Conservation (phyloP, 176 grass and related monocot genomes). For the Rhynchospora tenuis region DNA sequence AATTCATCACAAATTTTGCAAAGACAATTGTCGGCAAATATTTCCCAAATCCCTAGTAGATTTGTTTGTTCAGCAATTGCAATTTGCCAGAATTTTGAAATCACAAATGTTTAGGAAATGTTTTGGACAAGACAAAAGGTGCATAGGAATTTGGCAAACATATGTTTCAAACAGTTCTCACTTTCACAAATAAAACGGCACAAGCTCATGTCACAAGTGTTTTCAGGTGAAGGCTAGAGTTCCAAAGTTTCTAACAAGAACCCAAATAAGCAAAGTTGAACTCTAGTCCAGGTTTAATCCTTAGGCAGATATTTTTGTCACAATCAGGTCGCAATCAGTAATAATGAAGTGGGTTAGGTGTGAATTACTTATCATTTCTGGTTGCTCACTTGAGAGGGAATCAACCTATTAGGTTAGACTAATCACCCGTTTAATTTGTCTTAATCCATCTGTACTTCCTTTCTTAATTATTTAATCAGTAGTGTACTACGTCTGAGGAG, state of each 20-base stretch:
- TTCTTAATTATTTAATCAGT: background rate
- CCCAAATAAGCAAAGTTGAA: background rate
- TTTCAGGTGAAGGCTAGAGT: background rate
- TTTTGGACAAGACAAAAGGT: background rate
- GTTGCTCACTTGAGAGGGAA: slow-evolving; percentile 15
- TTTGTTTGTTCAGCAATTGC: background rate
- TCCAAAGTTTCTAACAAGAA: background rate
- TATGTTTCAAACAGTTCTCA: background rate
- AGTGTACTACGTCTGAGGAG: background rate
- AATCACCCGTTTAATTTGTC: slow-evolving; percentile 10
- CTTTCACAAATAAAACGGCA: background rate
- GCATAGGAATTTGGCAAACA: background rate
- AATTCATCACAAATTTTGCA: too few species aligned
- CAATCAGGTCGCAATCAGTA: background rate
- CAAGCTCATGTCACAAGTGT: background rate
- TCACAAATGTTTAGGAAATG: background rate
- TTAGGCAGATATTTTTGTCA: background rate
- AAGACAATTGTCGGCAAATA: background rate
- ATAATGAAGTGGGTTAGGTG: slow-evolving; percentile 12
- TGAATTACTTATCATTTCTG: slow-evolving; percentile 2
- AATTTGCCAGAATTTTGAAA: background rate
- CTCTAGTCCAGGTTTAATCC: background rate
- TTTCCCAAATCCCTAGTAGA: background rate
- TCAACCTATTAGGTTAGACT: slow-evolving; percentile 17
- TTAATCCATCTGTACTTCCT: background rate